phyloP scores from a whole-genome alignment of 176 grass and related monocot species.

The Triticum dicoccoides region DNA sequence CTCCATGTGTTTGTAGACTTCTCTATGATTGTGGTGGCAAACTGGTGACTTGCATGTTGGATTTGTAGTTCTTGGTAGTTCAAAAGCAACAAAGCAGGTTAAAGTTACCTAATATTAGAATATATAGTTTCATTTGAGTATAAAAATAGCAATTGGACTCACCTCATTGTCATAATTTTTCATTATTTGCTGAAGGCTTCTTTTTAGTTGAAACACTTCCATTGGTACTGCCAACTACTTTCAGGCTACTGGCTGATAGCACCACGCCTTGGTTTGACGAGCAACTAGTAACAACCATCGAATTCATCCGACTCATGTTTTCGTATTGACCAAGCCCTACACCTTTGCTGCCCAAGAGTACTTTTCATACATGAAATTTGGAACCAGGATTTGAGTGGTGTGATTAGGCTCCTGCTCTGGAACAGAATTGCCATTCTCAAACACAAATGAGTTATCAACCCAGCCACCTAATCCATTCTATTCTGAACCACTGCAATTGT shows the following conservation, averaged over 20 bases:
- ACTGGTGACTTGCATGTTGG: slow-evolving; percentile 31
- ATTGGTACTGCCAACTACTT: slow-evolving; percentile 29
- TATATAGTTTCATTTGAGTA: background rate
- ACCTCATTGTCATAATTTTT: slow-evolving; percentile 47
- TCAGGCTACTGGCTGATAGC: slow-evolving; percentile 39
- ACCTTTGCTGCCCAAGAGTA: slow-evolving; percentile 40
- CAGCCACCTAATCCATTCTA: background rate
- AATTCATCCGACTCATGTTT: slow-evolving; percentile 40
- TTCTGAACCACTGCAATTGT: background rate
- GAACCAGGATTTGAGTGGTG: slow-evolving; percentile 23
- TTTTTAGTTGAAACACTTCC: slow-evolving; percentile 45
- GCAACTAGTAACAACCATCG: slow-evolving; percentile 44
- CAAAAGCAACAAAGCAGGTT: slow-evolving; percentile 26
- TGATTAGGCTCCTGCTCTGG: slow-evolving; percentile 25
- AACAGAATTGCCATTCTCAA: slow-evolving; percentile 43
- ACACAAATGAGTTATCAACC: slow-evolving; percentile 32
- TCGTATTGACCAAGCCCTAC: slow-evolving; percentile 38
- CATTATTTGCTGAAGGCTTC: slow-evolving; percentile 46
- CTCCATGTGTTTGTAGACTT: slow-evolving; percentile 41
- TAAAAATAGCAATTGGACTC: slow-evolving; percentile 5
- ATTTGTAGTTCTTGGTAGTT: slow-evolving; percentile 43
- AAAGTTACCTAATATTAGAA: slow-evolving; percentile 11
- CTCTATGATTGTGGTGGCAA: slow-evolving; percentile 32
- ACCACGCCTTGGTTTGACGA: slow-evolving; percentile 61
- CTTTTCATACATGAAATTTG: slow-evolving; percentile 56